Evolutionary conservation across 2,329 filamentous ascomycete species (phyloP), one percentile per base, ranked within the genome.

Genomic region (Chaetothyriales sp.): DNA sequence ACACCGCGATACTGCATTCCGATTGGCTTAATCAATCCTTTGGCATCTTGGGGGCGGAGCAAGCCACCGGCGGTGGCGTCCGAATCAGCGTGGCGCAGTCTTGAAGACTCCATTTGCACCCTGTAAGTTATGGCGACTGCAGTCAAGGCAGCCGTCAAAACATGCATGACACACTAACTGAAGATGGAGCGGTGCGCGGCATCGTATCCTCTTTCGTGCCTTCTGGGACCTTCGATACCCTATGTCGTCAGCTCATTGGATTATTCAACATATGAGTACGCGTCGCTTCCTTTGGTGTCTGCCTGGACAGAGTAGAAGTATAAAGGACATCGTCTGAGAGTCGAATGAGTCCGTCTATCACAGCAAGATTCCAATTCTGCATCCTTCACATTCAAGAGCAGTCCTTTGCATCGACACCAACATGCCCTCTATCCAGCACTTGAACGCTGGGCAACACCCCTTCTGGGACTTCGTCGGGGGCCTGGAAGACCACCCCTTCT

Each of bases 391-490:
- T 15, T 39, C 32, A 39, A 39, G 32, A 15, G 32, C 32, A 15
- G 12, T 39, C 5, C 12, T 39, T 39, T 39, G 32, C 32, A 39
- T 39, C 32, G 32, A 45, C 42, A 49, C 43, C 57, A 70, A 62
- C 51, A 78, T 78, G 74, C 70, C 75, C 60, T 72, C 72, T 57
- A 65, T 77, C 53, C 68, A 70, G 52, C 73, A 75, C 61, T 70
- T 75, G 49, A 62, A 60, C 50, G 51, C 58, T 18, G 57, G 55
- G 26, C 57, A 54, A 36, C 59, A 70, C 58, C 72, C 74, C 48
- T 76, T 78, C 61, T 78, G 76, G 75, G 74, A 78, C 61, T 75
- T 73, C 53, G 58, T 78, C 49, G 68, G 72, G 49, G 66, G 64
- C 54, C 65, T 79, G 10, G 74, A 78, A 56, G 62, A 66, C 20